phyloP scores from a whole-genome alignment of 139 green algal genomes.

The Chlamydomonas eustigma region DNA sequence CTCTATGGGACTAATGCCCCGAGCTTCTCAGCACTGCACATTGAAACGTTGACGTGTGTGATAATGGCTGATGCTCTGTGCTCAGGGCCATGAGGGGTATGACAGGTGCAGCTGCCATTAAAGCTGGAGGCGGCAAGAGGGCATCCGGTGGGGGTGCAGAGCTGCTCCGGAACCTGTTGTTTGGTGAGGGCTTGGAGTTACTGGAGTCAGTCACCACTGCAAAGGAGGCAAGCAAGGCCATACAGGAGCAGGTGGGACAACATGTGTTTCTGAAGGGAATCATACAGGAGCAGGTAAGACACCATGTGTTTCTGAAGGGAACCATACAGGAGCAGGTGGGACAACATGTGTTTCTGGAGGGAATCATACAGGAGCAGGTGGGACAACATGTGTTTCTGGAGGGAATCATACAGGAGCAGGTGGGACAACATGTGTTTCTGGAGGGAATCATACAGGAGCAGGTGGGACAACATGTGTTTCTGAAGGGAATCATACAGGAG shows the following conservation, averaged over 20 bases:
- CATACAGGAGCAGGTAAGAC: too few species aligned
- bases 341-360: too few species aligned
- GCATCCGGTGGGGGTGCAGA: neutral
- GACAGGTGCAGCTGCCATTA: neutral
- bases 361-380: too few species aligned
- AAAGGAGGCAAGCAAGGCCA: neutral
- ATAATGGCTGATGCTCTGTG: neutral
- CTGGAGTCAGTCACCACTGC: neutral
- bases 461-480: too few species aligned
- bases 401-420: too few species aligned
- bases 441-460: too few species aligned
- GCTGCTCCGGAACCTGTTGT: neutral
- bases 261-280: conserved; percentile 1
- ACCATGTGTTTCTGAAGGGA: too few species aligned
- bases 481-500: too few species aligned
- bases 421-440: too few species aligned
- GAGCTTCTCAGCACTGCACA: neutral
- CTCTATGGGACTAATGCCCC: too few species aligned
- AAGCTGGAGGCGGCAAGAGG: neutral
- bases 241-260: neutral
- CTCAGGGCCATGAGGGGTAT: neutral
- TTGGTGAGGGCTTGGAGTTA: neutral
- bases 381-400: too few species aligned
- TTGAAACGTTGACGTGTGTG: neutral
- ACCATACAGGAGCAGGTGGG: too few species aligned